Evolutionary conservation across 495 filamentous ascomycete genomes (phyloP), one percentile per base, ranked within the genome.

Genomic region (Aspergillus mulundensis): DNA sequence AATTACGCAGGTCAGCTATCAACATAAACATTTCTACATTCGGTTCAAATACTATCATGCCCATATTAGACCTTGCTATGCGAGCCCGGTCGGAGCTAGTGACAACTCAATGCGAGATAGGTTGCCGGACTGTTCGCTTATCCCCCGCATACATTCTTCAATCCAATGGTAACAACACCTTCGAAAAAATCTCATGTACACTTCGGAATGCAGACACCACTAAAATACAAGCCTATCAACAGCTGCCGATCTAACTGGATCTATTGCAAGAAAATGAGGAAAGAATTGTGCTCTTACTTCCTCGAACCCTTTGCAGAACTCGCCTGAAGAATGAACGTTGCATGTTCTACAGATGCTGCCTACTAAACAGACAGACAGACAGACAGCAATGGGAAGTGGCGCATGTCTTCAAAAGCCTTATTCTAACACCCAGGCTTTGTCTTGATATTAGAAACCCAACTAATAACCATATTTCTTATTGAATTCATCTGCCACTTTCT

Each of bases 401-500:
- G n/a, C n/a, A n/a, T n/a, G 25, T 28, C 34, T 36, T 10, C 14
- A 36, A 36, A 14, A 44, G 21, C 43, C 2, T 15, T 16, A 10
- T 5, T 46, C 19, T 8, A 30, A 32, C 16, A 30, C 16, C 6
- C 7, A 52, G 7, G 36, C 21, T 25, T 15, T 30, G 7, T 36
- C n/a, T n/a, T n/a, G n/a, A n/a, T n/a, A n/a, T n/a, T 54, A 45
- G 14, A n/a, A 28, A 54, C 2, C 15, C 16, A 12, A 7, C 40
- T 18, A 54, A 40, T 38, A 47, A n/a, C 66, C 68, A 58, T 75
- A 54, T 44, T 69, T 64, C 39, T 66, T 60, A 41, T 76, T 77
- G 47, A 75, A 76, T 5, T 60, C 62, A 50, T 78, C 66, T 10
- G 59, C 67, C 21, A 70, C 62, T 52, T 65, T 59, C 60, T 77